Evolutionary conservation across 768 basidiomycete species (phyloP), one percentile per base, ranked within the genome.

Genomic region (Suillus fuscotomentosus): DNA sequence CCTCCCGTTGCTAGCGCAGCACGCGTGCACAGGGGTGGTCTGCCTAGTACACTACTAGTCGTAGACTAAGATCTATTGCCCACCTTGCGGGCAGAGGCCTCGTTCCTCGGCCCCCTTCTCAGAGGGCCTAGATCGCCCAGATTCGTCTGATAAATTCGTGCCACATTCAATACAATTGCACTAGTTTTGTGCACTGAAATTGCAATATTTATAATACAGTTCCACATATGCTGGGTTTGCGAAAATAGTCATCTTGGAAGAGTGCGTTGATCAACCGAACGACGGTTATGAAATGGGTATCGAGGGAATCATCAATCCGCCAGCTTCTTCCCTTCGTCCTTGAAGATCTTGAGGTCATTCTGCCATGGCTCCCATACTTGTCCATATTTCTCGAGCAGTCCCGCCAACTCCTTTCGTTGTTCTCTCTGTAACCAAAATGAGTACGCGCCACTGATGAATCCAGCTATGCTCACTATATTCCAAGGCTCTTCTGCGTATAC

Each of bases 401-500:
- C 69, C 22, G 81, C 79, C 36, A 98, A 82, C 70, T 97, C 96
- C 63, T 87, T 86, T 60, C 91, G 81, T 75, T 98, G 95, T 75
- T 96, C 94, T 69, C 75, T 86, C 95, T 96, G 70, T 17, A 60
- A 43, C 47, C 50, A 34, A 24, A 62, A 41, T 53, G 38, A 42
- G 34, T 38, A 62, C 42, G 17, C n/a, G 64, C 43, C 39, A 54
- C 15, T 42, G 27, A 65, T 39, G 27, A 36, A 55, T 31, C 31
- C 55, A 66, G 64, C 62, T 43, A 38, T 55, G 82, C 93, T 72
- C 72, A 92, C 94, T 68, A 94, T 77, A 70, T 91, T 92, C 90
- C 89, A 92, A 1, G 91, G 92, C 71, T 90, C 85, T 68, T 92
- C 87, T 3, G 92, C 93, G 73, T 95, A 97, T 10, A 97, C 88